Percentiles rank a stretch among this genome's conserved stretches.
Evolutionary conservation across 345 rosid species (phyloP).

Genomic region (Nephelium lappaceum): DNA sequence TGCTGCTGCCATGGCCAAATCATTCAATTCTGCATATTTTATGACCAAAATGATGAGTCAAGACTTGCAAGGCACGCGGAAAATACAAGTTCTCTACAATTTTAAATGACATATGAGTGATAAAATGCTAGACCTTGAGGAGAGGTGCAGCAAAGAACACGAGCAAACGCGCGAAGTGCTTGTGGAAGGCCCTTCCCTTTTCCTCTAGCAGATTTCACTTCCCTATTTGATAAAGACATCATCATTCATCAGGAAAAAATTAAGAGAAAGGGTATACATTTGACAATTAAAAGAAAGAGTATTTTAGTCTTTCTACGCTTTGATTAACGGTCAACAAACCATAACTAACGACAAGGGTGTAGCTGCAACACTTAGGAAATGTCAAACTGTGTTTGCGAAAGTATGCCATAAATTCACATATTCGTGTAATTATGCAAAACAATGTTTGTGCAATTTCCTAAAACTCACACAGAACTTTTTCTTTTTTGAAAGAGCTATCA

Average conservation of each 20-base stretch:
- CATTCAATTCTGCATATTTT: slow-evolving; percentile 51
- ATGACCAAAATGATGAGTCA: background rate
- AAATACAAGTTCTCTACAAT: slow-evolving; percentile 4
- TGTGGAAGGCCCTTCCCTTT: slow-evolving; percentile 87
- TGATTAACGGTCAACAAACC: too few relatives aligned
- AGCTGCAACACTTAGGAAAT: too few relatives aligned
- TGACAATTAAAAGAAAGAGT: too few relatives aligned
- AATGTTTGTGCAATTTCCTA: too few relatives aligned
- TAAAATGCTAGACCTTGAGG: slow-evolving; percentile 48
- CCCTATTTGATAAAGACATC: slow-evolving; percentile 44
- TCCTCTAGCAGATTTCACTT: slow-evolving; percentile 67
- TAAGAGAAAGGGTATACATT: too few relatives aligned
- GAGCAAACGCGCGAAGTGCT: slow-evolving; percentile 84
- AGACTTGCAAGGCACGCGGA: background rate
- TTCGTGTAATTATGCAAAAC: too few relatives aligned
- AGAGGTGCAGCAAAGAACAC: slow-evolving; percentile 60
- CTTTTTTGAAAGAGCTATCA: too few relatives aligned
- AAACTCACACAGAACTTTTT: too few relatives aligned
- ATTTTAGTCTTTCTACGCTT: too few relatives aligned
- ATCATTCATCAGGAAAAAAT: slow-evolving; percentile 33
- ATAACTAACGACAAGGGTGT: too few relatives aligned
- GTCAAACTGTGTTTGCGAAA: too few relatives aligned
- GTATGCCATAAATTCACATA: too few relatives aligned
- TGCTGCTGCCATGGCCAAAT: slow-evolving; percentile 68
- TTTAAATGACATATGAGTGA: slow-evolving; percentile 1